Base-by-base conservation (phyloP, 306 rosid species). In the Fagus sylvatica region DNA sequence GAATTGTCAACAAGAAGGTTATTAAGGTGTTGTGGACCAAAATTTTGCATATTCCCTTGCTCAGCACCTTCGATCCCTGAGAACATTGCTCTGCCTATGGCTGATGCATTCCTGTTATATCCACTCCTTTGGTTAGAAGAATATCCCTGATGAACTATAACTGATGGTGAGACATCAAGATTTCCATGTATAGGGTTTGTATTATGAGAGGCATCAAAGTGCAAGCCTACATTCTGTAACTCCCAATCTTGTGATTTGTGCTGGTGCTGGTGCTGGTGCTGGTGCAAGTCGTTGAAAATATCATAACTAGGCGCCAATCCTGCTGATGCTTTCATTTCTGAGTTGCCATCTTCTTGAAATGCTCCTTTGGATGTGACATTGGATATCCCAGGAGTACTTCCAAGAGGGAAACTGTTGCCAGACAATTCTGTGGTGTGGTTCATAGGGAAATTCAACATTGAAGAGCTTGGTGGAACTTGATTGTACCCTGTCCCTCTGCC, bases 171-270 rank as follows among this genome's bases (percentile, higher is more conserved):
- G 78, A 89, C 81, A 68, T 87, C 93, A 4, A 89, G 84, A 82
- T 83, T 87, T n/a, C 91, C 87, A 43, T 85, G 94, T 42, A 80
- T 62, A 69, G 87, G 73, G 86, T 88, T 90, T 62, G 88, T 84
- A 74, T 83, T 93, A 60, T 83, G 98, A 32, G 93, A 85, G 69
- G 89, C 79, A 66, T 86, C 85, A 36, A 88, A 96, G 1, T 87
- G 78, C 69, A 85, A 73, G 64, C 94, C 88, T 4, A 83, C 79
- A 73, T 86, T 90, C 73, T 92, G 88, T 53, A 88, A 74, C 67
- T 85, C 96, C 98, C 98, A 92, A 53, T 95, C 95, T 70, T 87
- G 90, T 61, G 98, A 48, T 55, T 95, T 95, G 39, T 86, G 93
- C 73, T 86, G 49, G 13, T 43, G 28, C 28, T 22, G 49, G 13